Percentiles rank a stretch among this genome's conserved stretches.
Conservation (phyloP, 129 eudicot genomes). For the Daucus carota region DNA sequence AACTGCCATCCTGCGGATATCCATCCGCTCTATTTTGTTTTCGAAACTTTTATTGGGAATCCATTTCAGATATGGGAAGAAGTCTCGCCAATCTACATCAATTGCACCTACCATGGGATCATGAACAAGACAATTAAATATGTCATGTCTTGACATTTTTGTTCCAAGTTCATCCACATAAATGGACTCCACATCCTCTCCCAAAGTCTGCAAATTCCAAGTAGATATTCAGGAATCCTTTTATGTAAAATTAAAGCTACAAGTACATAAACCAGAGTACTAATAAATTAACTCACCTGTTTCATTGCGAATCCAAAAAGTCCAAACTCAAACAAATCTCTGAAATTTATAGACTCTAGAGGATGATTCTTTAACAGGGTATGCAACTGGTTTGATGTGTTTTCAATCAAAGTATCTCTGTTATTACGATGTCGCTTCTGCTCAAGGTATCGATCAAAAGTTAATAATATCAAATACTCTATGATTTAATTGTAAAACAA, state of each 20-base stretch:
- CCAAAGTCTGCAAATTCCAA: constrained; percentile 32
- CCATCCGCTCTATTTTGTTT: constrained; percentile 34
- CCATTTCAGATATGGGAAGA: constrained; percentile 67
- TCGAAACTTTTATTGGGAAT: constrained; percentile 50
- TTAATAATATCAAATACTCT: too few species aligned
- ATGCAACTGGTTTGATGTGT: constrained; percentile 31
- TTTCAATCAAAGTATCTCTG: constrained; percentile 55
- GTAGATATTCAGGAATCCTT: not conserved
- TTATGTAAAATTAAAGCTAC: not conserved
- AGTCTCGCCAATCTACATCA: constrained; percentile 76
- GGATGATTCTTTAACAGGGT: constrained; percentile 27
- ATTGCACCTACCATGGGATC: constrained; percentile 65
- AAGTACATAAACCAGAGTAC: not conserved
- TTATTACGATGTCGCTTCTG: constrained; percentile 63
- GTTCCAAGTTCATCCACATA: constrained; percentile 48
- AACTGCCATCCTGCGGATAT: constrained; percentile 41
- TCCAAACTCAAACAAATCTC: constrained; percentile 62
- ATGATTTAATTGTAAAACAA: too few species aligned
- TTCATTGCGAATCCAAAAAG: constrained; percentile 77
- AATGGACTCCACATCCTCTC: constrained; percentile 48
- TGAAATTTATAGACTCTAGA: constrained; percentile 43
- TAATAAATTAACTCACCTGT: constrained; percentile 44
- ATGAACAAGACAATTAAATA: constrained; percentile 40
- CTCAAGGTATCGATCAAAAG: too few species aligned
- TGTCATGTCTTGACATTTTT: constrained; percentile 42